Percentiles rank a stretch among this genome's conserved stretches.
phyloP scores from a whole-genome alignment of 176 grass and related monocot species.

The Stipa capillata region DNA sequence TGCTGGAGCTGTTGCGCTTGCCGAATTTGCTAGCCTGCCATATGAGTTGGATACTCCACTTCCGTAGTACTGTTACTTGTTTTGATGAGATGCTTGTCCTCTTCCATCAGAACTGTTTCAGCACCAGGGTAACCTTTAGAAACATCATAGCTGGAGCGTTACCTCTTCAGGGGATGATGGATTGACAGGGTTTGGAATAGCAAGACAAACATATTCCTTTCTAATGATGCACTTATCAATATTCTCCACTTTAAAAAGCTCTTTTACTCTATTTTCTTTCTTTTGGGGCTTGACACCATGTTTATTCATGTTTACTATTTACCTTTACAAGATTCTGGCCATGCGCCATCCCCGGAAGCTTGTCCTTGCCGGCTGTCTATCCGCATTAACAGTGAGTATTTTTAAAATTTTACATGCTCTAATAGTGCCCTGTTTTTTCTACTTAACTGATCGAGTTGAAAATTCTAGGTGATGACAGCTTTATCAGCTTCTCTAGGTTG shows the following conservation, averaged over 20 bases:
- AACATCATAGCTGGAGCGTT: background rate
- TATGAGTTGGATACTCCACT: background rate
- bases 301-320: conserved; percentile 19
- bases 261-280: background rate
- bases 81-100: background rate
- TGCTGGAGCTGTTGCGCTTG: background rate
- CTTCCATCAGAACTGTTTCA: background rate
- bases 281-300: background rate
- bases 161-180: background rate
- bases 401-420: background rate
- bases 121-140: background rate
- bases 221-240: background rate
- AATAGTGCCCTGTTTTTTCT: background rate
- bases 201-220: conserved; percentile 21
- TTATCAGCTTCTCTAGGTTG: conserved; percentile 79
- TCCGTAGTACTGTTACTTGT: background rate
- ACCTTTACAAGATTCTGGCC: conserved; percentile 77
- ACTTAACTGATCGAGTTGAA: background rate
- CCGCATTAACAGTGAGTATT: conserved; percentile 64
- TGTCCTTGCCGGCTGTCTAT: conserved; percentile 73
- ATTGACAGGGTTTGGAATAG: background rate
- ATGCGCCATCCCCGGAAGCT: conserved; percentile 88
- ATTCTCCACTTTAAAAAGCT: background rate
- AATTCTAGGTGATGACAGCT: conserved; percentile 87
- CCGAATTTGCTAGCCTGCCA: background rate